Percentiles rank a stretch among this genome's conserved stretches.
phyloP scores from a whole-genome alignment of 352 stramenopile species.

The Globisporangium recalcitrans region DNA sequence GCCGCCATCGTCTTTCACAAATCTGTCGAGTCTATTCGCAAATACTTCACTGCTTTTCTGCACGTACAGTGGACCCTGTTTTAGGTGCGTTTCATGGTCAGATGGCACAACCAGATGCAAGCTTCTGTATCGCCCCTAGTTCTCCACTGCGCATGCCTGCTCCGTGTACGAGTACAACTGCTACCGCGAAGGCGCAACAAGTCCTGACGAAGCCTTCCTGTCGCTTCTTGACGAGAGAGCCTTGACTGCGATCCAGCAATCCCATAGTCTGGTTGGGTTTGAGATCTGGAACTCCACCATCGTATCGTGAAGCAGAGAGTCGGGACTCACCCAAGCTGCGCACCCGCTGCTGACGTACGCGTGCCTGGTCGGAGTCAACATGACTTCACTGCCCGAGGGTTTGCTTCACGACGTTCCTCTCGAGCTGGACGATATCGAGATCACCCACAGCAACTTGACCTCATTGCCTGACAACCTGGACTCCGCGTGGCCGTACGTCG shows the following conservation, averaged over 20 bases:
- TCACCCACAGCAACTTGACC: slow-evolving; percentile 9
- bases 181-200: slow-evolving; percentile 16
- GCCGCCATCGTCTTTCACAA: background rate
- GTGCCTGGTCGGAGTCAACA: slow-evolving; percentile 4
- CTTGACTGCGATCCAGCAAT: slow-evolving; percentile 19
- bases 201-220: slow-evolving; percentile 10
- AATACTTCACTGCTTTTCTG: too few relatives aligned
- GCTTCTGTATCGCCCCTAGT: slow-evolving; percentile 23
- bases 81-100: too few relatives aligned
- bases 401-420: slow-evolving; percentile 7
- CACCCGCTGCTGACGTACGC: slow-evolving; percentile 13
- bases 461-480: slow-evolving; percentile 5
- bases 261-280: slow-evolving; percentile 18
- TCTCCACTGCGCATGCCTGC: slow-evolving; percentile 22
- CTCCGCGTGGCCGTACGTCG: background rate
- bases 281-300: slow-evolving; percentile 31
- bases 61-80: too few relatives aligned
- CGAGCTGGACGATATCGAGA: slow-evolving; percentile 11
- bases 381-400: slow-evolving; percentile 9
- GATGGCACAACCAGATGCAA: slow-evolving; percentile 21
- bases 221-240: slow-evolving; percentile 16
- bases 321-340: slow-evolving; percentile 16
- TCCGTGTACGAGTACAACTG: slow-evolving; percentile 29
- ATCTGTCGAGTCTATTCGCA: too few relatives aligned
- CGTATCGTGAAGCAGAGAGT: slow-evolving; percentile 15